These are phyloP conservation scores for Lachancea quebecensis DNA, from an alignment of 805 yeast genomes.

Conservation along the genomic window DNA sequence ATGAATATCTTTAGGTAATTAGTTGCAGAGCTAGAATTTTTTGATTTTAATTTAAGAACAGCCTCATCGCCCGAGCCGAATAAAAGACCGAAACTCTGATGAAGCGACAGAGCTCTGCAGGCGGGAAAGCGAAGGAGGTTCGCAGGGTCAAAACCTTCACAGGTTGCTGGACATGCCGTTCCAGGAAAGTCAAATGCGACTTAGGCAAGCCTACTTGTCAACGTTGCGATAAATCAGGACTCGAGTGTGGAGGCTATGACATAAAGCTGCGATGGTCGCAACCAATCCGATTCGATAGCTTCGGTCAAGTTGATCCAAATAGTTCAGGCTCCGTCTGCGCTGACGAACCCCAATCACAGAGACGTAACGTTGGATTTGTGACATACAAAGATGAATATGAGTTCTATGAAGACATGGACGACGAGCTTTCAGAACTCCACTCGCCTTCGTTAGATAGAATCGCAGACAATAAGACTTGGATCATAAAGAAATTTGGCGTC, in stretches of 20 bases:
- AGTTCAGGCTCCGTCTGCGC: conserved; percentile 10
- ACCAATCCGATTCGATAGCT: conserved; percentile 45
- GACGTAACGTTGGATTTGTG: conserved; percentile 70
- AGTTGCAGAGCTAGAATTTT: neutral
- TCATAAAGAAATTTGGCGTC: conserved; percentile 79
- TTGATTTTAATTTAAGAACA: neutral
- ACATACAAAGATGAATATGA: conserved; percentile 59
- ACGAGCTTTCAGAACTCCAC: conserved; percentile 46
- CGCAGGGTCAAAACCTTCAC: conserved; percentile 63
- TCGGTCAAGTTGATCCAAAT: conserved; percentile 30
- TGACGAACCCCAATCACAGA: conserved; percentile 50
- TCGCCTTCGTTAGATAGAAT: conserved; percentile 38
- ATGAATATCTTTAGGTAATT: neutral
- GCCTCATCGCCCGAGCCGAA: neutral
- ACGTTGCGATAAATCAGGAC: conserved; percentile 61
- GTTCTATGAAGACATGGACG: conserved; percentile 79
- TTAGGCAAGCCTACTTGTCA: conserved; percentile 59
- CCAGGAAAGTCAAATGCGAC: conserved; percentile 77
- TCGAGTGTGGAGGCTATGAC: conserved; percentile 76
- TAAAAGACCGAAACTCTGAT: neutral
- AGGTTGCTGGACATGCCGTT: conserved; percentile 85
- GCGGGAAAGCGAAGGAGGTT: neutral
- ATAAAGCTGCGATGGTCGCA: conserved; percentile 70
- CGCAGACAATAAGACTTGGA: conserved; percentile 40
- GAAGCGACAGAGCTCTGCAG: conserved; percentile 14